These are phyloP conservation scores for Neurospora sp. DNA, from an alignment of 2,329 filamentous ascomycete species.

Conservation along the genomic window DNA sequence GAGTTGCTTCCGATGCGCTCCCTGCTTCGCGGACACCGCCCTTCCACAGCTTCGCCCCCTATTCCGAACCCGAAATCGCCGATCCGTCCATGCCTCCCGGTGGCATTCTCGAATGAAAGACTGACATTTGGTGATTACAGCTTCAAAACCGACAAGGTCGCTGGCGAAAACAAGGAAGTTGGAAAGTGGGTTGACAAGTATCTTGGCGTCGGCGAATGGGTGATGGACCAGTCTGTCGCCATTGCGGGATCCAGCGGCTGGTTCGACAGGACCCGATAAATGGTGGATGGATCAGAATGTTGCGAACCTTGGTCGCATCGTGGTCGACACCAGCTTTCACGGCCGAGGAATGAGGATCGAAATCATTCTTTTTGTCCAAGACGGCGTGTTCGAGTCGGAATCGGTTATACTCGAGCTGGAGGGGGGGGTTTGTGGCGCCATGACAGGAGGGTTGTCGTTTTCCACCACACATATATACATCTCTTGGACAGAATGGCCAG, in stretches of 20 bases:
- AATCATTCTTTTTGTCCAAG: neutral
- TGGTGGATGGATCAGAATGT: constrained; percentile 11
- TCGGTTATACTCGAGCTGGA: neutral
- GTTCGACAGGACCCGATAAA: constrained; percentile 80
- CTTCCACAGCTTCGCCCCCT: neutral
- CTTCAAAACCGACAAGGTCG: constrained; percentile 76
- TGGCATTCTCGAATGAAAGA: neutral
- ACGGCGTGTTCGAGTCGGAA: neutral
- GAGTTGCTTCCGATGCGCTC: constrained; percentile 36
- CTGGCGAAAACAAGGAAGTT: constrained; percentile 68
- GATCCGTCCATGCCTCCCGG: neutral
- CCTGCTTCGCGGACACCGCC: neutral
- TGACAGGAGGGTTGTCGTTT: neutral
- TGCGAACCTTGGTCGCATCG: too few relatives aligned
- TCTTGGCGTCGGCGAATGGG: constrained; percentile 89
- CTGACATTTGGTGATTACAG: constrained; percentile 36
- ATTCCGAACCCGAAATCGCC: neutral
- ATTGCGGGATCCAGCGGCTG: constrained; percentile 79
- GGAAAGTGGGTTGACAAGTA: constrained; percentile 89
- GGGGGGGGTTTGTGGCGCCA: neutral
- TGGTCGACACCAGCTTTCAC: neutral
- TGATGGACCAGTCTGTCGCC: constrained; percentile 95
- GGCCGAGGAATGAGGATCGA: neutral
- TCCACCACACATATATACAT: neutral
- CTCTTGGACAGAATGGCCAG: neutral